Conservation (phyloP, 371 early-diverging fungal genomes). For the Funneliformis caledonium region DNA sequence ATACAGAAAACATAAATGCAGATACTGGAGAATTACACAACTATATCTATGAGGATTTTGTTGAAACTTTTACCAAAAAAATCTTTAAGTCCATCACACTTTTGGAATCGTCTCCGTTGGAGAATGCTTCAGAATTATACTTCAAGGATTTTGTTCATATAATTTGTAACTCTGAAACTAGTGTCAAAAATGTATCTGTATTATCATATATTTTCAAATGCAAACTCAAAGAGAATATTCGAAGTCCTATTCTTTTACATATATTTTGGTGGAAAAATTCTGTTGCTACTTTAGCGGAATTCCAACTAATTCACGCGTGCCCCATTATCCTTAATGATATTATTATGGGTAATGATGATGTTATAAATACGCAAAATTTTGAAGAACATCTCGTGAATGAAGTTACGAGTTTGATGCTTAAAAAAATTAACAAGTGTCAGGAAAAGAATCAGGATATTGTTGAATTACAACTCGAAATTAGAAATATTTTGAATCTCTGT, state of each 20-base stretch:
- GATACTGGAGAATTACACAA: conserved; percentile 10
- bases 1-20: conserved; percentile 31
- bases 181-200: background rate
- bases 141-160: conserved; percentile 34
- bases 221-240: conserved; percentile 5
- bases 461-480: conserved; percentile 27
- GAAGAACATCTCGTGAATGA: conserved; percentile 1
- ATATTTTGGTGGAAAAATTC: conserved; percentile 38
- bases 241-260: conserved; percentile 30
- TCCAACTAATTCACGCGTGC: background rate
- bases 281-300: conserved; percentile 5
- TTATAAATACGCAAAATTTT: background rate
- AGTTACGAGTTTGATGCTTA: conserved; percentile 1
- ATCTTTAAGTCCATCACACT: background rate
- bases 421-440: background rate
- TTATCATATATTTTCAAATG: conserved; percentile 6
- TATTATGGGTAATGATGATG: background rate
- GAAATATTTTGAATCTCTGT: conserved; percentile 28
- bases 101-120: conserved; percentile 3
- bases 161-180: conserved; percentile 10
- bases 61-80: conserved; percentile 5
- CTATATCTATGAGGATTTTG: conserved; percentile 14
- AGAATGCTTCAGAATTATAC: conserved; percentile 17
- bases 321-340: background rate
- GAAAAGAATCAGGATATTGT: background rate